These are phyloP conservation scores for Globisporangium uncinulatum DNA, from an alignment of 352 stramenopile species.

Conservation along the genomic window DNA sequence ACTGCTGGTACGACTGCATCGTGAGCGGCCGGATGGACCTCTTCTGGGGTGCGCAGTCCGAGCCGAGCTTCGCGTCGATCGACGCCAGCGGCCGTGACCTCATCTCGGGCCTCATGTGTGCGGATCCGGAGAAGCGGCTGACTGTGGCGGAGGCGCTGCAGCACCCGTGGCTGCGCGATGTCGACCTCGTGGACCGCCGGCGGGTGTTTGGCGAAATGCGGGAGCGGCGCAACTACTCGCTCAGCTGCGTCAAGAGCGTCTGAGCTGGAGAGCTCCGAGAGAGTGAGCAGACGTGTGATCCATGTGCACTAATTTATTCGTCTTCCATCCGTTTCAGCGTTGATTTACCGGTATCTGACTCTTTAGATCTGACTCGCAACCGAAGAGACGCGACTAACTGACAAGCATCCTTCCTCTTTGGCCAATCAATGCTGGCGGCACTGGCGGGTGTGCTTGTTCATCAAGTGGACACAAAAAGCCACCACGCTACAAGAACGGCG, in stretches of 20 bases:
- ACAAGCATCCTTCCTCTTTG: too few relatives aligned
- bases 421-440: too few relatives aligned
- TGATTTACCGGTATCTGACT: too few relatives aligned
- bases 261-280: too few relatives aligned
- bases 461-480: too few relatives aligned
- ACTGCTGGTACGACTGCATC: conserved; percentile 76
- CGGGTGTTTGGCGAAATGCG: conserved; percentile 30
- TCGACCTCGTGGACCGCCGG: conserved; percentile 28
- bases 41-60: conserved; percentile 54
- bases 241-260: conserved; percentile 8
- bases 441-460: too few relatives aligned
- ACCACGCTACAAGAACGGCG: too few relatives aligned
- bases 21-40: conserved; percentile 35
- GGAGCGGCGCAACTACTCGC: conserved; percentile 28
- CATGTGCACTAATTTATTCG: too few relatives aligned
- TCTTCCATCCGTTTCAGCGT: too few relatives aligned
- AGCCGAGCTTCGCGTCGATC: conserved; percentile 28
- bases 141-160: conserved; percentile 45
- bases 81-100: conserved; percentile 58
- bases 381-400: too few relatives aligned
- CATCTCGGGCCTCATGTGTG: conserved; percentile 58
- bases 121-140: conserved; percentile 54
- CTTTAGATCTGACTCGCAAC: too few relatives aligned
- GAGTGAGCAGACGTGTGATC: too few relatives aligned
- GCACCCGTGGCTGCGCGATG: conserved; percentile 55